Base-by-base conservation (phyloP, 805 yeast species). In the Wickerhamiella australiensis region DNA sequence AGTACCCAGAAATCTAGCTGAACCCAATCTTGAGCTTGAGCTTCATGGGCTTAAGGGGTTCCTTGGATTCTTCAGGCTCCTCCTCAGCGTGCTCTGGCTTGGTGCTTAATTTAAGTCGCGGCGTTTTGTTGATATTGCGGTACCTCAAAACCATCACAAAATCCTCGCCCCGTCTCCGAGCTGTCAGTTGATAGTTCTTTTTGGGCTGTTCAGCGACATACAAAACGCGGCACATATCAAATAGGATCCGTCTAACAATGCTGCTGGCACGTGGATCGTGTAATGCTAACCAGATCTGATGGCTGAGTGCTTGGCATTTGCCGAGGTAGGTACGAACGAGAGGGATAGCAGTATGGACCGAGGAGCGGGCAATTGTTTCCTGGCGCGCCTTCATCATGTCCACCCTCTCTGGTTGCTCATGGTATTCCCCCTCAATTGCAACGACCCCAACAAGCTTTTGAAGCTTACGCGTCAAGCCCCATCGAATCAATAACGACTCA, bases 161-260 rank as follows among this genome's bases (percentile, higher is more conserved):
- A 45, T 47, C 58, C 35, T 53, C 57, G 13, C 52, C 49, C 36
- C 68, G 68, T 3, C 80, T 80, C 22, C 68, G 74, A 0, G 86
- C 85, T 6, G 75, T 77, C 21, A 92, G 68, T 55, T 76, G 77
- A 60, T 77, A 80, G 47, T 78, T 78, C 55, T 79, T 73, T 2
- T 96, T 96, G 12, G 79, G 65, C 5, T 78, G 74, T 20, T 68
- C 65, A 5, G 87, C 76, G 36, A 74, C 74, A 57, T 77, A 84
- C 23, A 90, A 64, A 7, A 90, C 73, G 38, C 78, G 77, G 47
- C 84, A 70, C 2, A 85, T 59, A 51, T 78, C 82, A 55, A 83
- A 79, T 7, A 90, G 58, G 31, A 72, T 63, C 51, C 88, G 71
- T 55, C 79, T 77, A 29, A 79, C 79, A 38, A 74, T 66, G 1